Evolutionary conservation across 352 stramenopile species (phyloP).

Genomic region (Pythium folliculosum): DNA sequence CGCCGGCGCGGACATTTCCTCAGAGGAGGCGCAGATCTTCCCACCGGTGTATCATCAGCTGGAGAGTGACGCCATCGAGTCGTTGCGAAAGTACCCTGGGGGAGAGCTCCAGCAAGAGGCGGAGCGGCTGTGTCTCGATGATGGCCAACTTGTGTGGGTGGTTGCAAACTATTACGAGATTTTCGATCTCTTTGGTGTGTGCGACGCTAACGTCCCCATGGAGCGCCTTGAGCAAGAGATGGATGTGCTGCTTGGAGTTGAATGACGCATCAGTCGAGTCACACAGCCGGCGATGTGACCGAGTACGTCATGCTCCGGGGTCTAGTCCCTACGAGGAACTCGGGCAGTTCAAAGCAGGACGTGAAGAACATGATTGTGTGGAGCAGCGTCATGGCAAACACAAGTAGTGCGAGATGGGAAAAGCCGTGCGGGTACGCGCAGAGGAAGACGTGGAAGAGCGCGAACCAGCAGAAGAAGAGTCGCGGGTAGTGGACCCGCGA

Average conservation of each 20-base stretch:
- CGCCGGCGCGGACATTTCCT: slow-evolving; percentile 42
- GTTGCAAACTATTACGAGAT: slow-evolving; percentile 52
- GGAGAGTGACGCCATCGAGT: slow-evolving; percentile 5
- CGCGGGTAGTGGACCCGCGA: slow-evolving; percentile 84
- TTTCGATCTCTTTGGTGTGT: slow-evolving; percentile 42
- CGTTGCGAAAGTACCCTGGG: background rate
- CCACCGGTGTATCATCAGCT: slow-evolving; percentile 28
- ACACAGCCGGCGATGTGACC: too few relatives aligned
- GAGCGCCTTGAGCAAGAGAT: slow-evolving; percentile 45
- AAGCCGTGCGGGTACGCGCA: slow-evolving; percentile 94
- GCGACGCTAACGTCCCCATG: slow-evolving; percentile 36
- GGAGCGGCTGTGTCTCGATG: slow-evolving; percentile 29
- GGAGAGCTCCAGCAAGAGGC: slow-evolving; percentile 41
- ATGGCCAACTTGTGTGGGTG: slow-evolving; percentile 39
- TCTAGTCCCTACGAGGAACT: slow-evolving; percentile 22
- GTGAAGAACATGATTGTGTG: slow-evolving; percentile 73
- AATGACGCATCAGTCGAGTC: background rate
- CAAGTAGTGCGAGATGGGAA: slow-evolving; percentile 81
- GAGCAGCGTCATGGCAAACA: slow-evolving; percentile 38
- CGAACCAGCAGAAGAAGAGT: slow-evolving; percentile 94
- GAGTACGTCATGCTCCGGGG: background rate
- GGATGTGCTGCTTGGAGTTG: slow-evolving; percentile 27
- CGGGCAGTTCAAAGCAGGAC: slow-evolving; percentile 72
- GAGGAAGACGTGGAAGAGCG: slow-evolving; percentile 95
- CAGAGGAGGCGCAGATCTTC: slow-evolving; percentile 48